These are phyloP conservation scores for Podila epigama DNA, from an alignment of 192 early-diverging fungal species.

Conservation along the genomic window DNA sequence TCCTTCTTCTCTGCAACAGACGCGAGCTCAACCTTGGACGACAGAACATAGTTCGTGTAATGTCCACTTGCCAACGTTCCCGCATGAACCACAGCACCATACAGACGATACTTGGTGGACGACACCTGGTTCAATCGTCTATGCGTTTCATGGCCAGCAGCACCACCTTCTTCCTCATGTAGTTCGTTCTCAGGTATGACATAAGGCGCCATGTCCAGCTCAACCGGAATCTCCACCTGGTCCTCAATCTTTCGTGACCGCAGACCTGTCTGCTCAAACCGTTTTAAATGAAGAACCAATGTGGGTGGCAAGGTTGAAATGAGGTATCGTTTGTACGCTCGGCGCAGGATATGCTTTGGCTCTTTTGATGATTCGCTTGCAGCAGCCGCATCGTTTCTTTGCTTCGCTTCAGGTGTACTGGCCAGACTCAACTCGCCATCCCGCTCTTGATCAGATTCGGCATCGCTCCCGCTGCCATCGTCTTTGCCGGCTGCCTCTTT, in stretches of 20 bases:
- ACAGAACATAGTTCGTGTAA: slow-evolving; percentile 51
- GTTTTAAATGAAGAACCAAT: slow-evolving; percentile 51
- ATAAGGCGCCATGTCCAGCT: slow-evolving; percentile 45
- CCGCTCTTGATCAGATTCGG: neutral
- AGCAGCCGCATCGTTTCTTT: neutral
- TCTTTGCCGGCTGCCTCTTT: neutral
- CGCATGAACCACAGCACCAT: slow-evolving; percentile 53
- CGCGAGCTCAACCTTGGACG: slow-evolving; percentile 26
- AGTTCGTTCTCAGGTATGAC: slow-evolving; percentile 35
- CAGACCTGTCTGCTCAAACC: slow-evolving; percentile 47
- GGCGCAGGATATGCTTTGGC: slow-evolving; percentile 27
- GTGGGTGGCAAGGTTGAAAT: slow-evolving; percentile 46
- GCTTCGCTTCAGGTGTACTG: too few relatives aligned
- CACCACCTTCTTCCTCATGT: slow-evolving; percentile 11
- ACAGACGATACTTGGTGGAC: slow-evolving; percentile 44
- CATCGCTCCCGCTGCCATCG: neutral
- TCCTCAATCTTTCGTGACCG: slow-evolving; percentile 46
- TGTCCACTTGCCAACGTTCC: slow-evolving; percentile 52
- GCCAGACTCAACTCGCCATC: too few relatives aligned
- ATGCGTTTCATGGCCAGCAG: slow-evolving; percentile 1
- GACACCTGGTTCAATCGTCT: neutral
- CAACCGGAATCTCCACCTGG: slow-evolving; percentile 41
- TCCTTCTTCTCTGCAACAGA: neutral
- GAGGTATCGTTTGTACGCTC: slow-evolving; percentile 51
- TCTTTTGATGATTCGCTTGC: neutral